Base-by-base conservation (phyloP, 202 grass and related monocot genomes). In the Panicum hallii region DNA sequence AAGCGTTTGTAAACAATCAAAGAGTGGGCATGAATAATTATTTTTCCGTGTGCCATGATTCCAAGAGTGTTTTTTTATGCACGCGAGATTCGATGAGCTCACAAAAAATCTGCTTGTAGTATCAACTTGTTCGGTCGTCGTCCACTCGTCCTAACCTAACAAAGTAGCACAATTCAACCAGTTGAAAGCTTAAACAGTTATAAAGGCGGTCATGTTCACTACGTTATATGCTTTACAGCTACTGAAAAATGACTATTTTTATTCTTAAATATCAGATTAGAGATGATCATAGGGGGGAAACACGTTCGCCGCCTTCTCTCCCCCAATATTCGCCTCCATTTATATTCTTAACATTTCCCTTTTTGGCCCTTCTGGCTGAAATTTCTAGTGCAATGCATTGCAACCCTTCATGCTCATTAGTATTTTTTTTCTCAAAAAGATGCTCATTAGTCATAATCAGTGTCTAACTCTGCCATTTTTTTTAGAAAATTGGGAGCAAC, bases 71-170 rank as follows among this genome's bases (percentile, higher is more conserved):
- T 48, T 69, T 69, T 48, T 46, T 66, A 41, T 19, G 48, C 48
- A 30, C 38, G 23, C 36, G 16, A 22, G 14, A 82, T 87, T 74
- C 56, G n/a, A n/a, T 82, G 41, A 60, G 50, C 49, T 70, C 71
- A 70, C 3, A 86, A 60, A 56, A 46, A 11, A 81, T 57, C n/a
- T 74, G 32, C 16, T 47, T 45, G 20, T 20, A 47, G 19, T 47
- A 3, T 38, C 67, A 22, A 30, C 56, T 86, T 66, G 53, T 55
- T 55, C 41, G 74, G n/a, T 26, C 26, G 26, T 26, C 26, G 26
- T 26, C 26, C 26, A 26, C 26, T 26, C 26, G 26, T 30, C n/a
- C 67, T n/a, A 53, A 64, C 36, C 57, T 79, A 65, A 73, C 45
- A 79, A 32, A 67, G 22, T 23, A 74, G 22, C 57, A 54, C 5